phyloP scores from a whole-genome alignment of 139 green algal species.

The Chlamydomonas incerta region DNA sequence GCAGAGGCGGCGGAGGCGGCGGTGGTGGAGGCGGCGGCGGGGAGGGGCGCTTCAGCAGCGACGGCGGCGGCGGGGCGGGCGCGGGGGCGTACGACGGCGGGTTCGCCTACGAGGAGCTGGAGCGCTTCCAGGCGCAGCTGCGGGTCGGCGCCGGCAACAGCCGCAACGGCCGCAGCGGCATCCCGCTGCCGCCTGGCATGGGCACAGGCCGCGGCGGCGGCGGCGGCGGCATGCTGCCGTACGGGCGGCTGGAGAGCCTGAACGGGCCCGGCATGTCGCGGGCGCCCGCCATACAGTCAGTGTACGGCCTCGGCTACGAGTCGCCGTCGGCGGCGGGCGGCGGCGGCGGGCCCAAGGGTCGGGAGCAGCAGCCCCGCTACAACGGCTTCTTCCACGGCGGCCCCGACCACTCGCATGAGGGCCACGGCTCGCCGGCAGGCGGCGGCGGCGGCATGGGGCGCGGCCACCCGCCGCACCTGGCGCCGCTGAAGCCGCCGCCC shows the following conservation, averaged over 20 bases:
- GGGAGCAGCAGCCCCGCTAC: background rate
- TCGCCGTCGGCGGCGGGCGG: background rate
- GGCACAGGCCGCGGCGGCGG: background rate
- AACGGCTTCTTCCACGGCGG: conserved; percentile 22
- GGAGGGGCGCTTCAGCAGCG: background rate
- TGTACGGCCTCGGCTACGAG: background rate
- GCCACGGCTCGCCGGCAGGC: too few relatives aligned
- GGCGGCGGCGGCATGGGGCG: too few relatives aligned
- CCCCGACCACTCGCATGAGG: too few relatives aligned
- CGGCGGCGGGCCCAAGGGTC: background rate
- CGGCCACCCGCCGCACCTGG: too few relatives aligned
- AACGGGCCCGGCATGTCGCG: too few relatives aligned
- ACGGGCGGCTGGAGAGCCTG: too few relatives aligned
- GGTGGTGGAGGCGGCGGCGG: background rate
- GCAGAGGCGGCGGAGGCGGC: background rate
- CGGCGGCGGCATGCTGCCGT: too few relatives aligned
- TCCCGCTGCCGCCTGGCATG: conserved; percentile 20
- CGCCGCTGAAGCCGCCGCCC: background rate
- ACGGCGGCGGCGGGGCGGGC: too few relatives aligned
- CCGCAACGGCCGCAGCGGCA: conserved; percentile 4
- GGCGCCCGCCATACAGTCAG: background rate
- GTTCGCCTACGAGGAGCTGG: conserved; percentile 4
- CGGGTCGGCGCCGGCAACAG: too few relatives aligned
- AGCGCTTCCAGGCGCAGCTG: background rate
- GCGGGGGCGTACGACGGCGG: background rate